Evolutionary conservation across 371 early-diverging fungal genomes (phyloP).

Genomic region (Rhizomucor miehei): DNA sequence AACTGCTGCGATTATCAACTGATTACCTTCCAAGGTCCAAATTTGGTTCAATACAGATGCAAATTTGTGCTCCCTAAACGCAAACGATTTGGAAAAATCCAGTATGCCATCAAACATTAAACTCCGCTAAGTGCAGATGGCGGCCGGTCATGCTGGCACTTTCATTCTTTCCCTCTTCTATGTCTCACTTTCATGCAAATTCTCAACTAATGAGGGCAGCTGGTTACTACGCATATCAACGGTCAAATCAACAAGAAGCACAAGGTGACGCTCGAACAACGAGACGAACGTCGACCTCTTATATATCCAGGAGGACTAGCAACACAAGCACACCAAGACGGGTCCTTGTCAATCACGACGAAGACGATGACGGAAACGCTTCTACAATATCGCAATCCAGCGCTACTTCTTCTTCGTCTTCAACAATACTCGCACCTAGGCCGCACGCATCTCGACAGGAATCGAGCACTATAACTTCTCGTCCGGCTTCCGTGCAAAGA

Average conservation of each 20-base stretch:
- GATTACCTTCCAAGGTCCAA: no score
- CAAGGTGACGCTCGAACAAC: slow-evolving; percentile 5
- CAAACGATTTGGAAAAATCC: no score
- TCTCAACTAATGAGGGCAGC: slow-evolving; percentile 21
- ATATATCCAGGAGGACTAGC: background rate
- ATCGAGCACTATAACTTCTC: background rate
- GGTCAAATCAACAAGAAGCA: slow-evolving; percentile 1
- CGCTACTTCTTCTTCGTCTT: slow-evolving; percentile 24
- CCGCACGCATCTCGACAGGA: slow-evolving; percentile 2
- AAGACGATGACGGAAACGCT: background rate
- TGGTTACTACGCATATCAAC: slow-evolving; percentile 16
- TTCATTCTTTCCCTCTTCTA: no score
- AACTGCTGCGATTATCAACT: no score
- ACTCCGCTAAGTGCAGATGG: no score
- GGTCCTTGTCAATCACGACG: background rate
- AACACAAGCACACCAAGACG: background rate
- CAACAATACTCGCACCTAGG: slow-evolving; percentile 30
- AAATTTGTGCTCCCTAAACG: no score
- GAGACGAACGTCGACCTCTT: background rate
- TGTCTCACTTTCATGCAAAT: slow-evolving; percentile 28
- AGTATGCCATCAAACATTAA: no score
- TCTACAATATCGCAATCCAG: background rate
- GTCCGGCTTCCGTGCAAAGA: background rate
- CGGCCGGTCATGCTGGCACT: no score
- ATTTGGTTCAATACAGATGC: no score